These are phyloP conservation scores for Cubamyces sp. DNA, from an alignment of 768 basidiomycete species.

Conservation along the genomic window DNA sequence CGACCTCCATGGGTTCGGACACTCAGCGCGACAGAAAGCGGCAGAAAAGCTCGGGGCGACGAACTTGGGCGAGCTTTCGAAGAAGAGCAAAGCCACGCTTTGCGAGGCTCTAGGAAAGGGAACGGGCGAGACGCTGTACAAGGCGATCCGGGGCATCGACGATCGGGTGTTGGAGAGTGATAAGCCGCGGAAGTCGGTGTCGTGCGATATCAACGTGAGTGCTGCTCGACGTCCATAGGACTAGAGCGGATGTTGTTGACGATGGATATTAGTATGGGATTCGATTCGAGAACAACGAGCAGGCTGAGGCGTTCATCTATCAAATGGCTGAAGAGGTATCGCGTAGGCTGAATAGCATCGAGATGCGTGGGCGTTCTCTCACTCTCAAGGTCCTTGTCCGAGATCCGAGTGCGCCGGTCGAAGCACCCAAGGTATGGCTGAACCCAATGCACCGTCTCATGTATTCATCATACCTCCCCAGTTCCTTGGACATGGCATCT, in stretches of 20 bases:
- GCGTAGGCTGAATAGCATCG: constrained; percentile 65
- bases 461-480: constrained; percentile 34
- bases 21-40: constrained; percentile 75
- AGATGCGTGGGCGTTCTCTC: constrained; percentile 72
- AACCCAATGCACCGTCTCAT: neutral
- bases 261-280: constrained; percentile 79
- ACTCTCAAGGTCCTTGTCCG: constrained; percentile 91
- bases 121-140: constrained; percentile 85
- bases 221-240: neutral
- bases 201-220: constrained; percentile 93
- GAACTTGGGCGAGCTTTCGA: constrained; percentile 67
- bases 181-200: constrained; percentile 88
- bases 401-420: constrained; percentile 82
- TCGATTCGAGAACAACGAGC: constrained; percentile 80
- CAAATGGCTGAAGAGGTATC: constrained; percentile 81
- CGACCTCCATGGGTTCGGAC: constrained; percentile 88
- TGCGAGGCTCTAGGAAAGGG: constrained; percentile 76
- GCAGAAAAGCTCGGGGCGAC: constrained; percentile 76
- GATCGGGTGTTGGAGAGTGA: constrained; percentile 78
- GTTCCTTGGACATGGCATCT: constrained; percentile 92
- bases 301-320: constrained; percentile 78
- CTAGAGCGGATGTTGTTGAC: neutral
- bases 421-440: constrained; percentile 79
- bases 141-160: constrained; percentile 84
- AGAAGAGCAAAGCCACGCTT: constrained; percentile 65